Percentiles rank a stretch among this genome's conserved stretches.
Evolutionary conservation across 805 yeast genomes (phyloP).

Genomic region (Pichia rugopelliculosa): DNA sequence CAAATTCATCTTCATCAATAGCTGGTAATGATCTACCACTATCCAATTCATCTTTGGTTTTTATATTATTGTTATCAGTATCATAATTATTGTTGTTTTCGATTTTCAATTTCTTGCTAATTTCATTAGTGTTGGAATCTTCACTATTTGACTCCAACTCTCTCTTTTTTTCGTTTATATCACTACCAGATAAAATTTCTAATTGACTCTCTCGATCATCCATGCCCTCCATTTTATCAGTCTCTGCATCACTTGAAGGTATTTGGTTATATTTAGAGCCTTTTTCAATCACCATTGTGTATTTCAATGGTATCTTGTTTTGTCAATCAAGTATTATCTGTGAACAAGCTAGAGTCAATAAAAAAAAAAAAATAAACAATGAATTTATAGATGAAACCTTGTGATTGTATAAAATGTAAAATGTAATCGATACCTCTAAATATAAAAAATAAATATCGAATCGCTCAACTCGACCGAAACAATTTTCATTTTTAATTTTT

Average conservation of each 20-base stretch:
- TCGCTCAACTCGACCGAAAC: too few species aligned
- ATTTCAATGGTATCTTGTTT: not conserved
- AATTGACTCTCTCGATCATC: constrained; percentile 51
- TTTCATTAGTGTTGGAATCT: not conserved
- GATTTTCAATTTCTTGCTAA: not conserved
- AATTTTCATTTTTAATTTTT: too few species aligned
- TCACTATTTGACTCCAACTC: not conserved
- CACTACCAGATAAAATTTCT: constrained; percentile 27
- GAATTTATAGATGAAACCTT: too few species aligned
- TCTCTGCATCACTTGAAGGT: constrained; percentile 75
- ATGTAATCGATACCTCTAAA: too few species aligned
- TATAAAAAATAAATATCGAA: too few species aligned
- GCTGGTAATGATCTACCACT: not conserved
- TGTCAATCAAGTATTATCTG: too few species aligned
- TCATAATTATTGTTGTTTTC: not conserved
- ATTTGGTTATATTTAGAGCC: not conserved
- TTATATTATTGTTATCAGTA: not conserved
- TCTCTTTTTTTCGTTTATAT: not conserved
- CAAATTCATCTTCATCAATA: constrained; percentile 10
- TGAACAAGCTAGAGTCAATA: too few species aligned
- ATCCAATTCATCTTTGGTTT: constrained; percentile 21
- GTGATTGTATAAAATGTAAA: too few species aligned
- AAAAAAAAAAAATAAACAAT: too few species aligned
- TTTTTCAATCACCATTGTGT: not conserved
- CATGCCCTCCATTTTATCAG: constrained; percentile 67